A percentile compares a stretch with the other conserved stretches of the same genome.
Evolutionary conservation across 371 early-diverging fungal species (phyloP).

Genomic region (Saksenaea vasiformis): DNA sequence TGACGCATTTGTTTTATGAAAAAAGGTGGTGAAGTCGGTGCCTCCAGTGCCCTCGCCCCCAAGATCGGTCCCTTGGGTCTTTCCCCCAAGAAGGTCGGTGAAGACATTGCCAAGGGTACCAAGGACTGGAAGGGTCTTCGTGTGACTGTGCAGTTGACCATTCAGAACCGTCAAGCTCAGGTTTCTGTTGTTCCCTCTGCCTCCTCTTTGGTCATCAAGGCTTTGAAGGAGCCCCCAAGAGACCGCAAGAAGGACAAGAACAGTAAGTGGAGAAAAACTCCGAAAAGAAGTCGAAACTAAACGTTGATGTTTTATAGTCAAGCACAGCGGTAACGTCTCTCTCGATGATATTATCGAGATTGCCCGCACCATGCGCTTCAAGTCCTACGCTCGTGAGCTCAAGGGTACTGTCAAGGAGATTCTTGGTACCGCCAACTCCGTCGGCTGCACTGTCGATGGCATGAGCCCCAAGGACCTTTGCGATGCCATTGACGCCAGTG

Average conservation of each 20-base stretch:
- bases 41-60: conserved; percentile 94
- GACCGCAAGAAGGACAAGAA: conserved; percentile 99
- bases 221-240: conserved; percentile 98
- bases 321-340: conserved; percentile 93
- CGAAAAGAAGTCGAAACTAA: neutral
- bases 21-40: conserved; percentile 71
- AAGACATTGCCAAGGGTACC: conserved; percentile 99
- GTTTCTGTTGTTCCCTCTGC: conserved; percentile 98
- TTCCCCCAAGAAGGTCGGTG: conserved; percentile 99
- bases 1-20: conserved; percentile 1
- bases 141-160: conserved; percentile 97
- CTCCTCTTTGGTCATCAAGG: conserved; percentile 97
- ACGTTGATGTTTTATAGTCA: conserved; percentile 47
- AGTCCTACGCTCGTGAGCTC: conserved; percentile 88
- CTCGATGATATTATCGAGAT: conserved; percentile 95
- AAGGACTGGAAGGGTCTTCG: conserved; percentile 98
- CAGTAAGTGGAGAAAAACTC: conserved; percentile 49
- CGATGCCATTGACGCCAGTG: conserved; percentile 66
- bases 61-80: conserved; percentile 99
- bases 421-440: conserved; percentile 95
- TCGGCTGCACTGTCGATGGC: conserved; percentile 86
- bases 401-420: conserved; percentile 98
- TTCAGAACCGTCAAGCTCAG: conserved; percentile 99
- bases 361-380: conserved; percentile 95
- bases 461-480: conserved; percentile 52